Conservation (phyloP, 441 rosid genomes). For the Hura crepitans region DNA sequence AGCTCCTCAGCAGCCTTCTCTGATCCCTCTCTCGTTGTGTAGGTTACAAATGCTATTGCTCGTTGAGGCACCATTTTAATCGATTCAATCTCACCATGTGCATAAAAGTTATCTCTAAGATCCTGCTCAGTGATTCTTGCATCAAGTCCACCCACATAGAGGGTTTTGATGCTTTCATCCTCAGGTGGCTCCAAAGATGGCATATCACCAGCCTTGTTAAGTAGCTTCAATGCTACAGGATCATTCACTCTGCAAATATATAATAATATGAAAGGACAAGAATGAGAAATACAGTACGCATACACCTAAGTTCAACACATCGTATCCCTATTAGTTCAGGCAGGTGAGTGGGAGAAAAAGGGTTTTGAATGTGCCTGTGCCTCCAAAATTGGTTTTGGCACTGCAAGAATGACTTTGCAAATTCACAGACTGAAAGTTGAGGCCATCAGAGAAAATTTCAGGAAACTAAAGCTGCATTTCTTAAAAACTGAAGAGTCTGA, state of each 20-base stretch:
- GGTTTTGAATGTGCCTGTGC: not conserved
- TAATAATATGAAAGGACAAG: not conserved
- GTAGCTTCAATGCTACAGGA: conserved; percentile 89
- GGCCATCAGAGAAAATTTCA: not conserved
- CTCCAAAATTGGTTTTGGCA: not conserved
- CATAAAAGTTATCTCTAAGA: conserved; percentile 77
- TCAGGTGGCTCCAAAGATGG: conserved; percentile 89
- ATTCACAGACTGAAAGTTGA: not conserved
- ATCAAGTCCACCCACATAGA: conserved; percentile 91
- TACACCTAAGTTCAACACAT: not conserved
- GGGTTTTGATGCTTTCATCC: conserved; percentile 86
- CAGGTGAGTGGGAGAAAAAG: not conserved
- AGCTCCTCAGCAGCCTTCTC: conserved; percentile 96
- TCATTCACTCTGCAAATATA: conserved; percentile 62
- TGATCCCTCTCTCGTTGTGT: conserved; percentile 91
- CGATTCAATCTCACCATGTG: conserved; percentile 89
- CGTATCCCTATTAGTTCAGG: not conserved
- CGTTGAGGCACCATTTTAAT: conserved; percentile 81
- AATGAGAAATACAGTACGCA: not conserved
- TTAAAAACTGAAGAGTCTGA: not conserved
- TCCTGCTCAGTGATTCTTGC: conserved; percentile 81
- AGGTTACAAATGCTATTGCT: conserved; percentile 89
- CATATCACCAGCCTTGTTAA: conserved; percentile 92
- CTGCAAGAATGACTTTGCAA: not conserved
- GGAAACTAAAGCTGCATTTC: not conserved